These are phyloP conservation scores for Blastocladiella britannica DNA, from an alignment of 192 early-diverging fungal species.

Conservation along the genomic window DNA sequence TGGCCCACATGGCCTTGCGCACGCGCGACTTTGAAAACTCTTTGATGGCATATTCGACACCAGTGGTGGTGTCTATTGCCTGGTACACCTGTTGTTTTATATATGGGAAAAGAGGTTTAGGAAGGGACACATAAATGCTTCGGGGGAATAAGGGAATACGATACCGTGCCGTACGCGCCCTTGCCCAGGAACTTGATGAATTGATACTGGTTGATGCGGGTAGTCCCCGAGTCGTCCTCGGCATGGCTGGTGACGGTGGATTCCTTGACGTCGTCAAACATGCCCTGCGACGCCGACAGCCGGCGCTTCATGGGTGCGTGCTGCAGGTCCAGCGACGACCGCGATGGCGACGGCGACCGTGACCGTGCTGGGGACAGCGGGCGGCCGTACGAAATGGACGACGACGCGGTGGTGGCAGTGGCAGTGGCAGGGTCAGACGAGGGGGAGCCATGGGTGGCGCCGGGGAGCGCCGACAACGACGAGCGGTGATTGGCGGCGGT, in stretches of 20 bases:
- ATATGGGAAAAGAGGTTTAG: not conserved
- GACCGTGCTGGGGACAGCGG: too few relatives aligned
- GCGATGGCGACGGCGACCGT: too few relatives aligned
- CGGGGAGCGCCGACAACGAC: too few relatives aligned
- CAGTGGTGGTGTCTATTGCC: too few relatives aligned
- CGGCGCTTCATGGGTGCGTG: not conserved
- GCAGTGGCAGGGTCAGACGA: too few relatives aligned
- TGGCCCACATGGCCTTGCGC: constrained; percentile 41
- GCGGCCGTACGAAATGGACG: too few relatives aligned
- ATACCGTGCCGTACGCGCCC: constrained; percentile 76
- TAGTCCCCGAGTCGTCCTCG: constrained; percentile 47
- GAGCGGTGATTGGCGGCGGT: too few relatives aligned
- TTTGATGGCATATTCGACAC: constrained; percentile 87
- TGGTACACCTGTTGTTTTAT: too few relatives aligned
- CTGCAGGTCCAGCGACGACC: not conserved
- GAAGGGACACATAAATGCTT: not conserved
- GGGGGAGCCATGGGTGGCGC: too few relatives aligned
- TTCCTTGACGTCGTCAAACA: not conserved
- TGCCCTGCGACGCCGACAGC: not conserved
- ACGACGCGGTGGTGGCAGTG: too few relatives aligned
- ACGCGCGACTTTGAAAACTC: constrained; percentile 78
- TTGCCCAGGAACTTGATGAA: constrained; percentile 55
- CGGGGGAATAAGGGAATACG: not conserved
- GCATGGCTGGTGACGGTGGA: constrained; percentile 23
- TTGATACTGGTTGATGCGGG: constrained; percentile 63